Evolutionary conservation across 495 filamentous ascomycete genomes (phyloP), one percentile per base, ranked within the genome.

Genomic region (Thozetella sp.): DNA sequence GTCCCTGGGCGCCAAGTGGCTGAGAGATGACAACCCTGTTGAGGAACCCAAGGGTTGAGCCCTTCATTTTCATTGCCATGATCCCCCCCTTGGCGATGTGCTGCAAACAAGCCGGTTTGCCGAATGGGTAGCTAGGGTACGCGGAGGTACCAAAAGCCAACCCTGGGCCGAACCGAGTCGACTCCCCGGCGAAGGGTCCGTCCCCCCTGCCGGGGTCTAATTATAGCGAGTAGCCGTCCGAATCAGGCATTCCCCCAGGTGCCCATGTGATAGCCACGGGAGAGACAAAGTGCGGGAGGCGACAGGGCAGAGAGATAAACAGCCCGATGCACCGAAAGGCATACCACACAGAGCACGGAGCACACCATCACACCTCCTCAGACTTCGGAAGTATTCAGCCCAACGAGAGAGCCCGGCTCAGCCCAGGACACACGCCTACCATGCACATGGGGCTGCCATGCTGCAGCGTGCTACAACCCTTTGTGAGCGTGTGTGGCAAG

Each of bases 91-190:
- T 48, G 43, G 20, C 43, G 43, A 19, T 15, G 20, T 48, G 43
- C 43, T 10, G 43, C 43, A 48, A 48, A 37, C 20, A 48, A 48
- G 43, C 43, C 43, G 43, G n/a, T 48, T 48, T 48, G n/a, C 43
- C 43, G 43, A 37, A 37, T 37, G 30, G 30, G 17, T 6, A 17
- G 17, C 9, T 6, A 17, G 30, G 30, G 30, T 37, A 37, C 9
- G 30, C 9, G 30, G 30, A 17, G 30, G 30, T 37, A 17, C 17
- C 17, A 17, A 37, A 37, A 17, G 30, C 17, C 17, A 17, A 17
- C 30, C 6, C 30, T 37, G 30, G 30, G 30, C 30, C 17, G n/a
- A n/a, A 9, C 30, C 30, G 43, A n/a, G 43, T 19, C 43, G 43
- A 48, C 12, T 6, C 30, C 43, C 43, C 43, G 6, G 43, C 11